Conservation (phyloP, 306 rosid genomes). For the Ammopiptanthus mongolicus region DNA sequence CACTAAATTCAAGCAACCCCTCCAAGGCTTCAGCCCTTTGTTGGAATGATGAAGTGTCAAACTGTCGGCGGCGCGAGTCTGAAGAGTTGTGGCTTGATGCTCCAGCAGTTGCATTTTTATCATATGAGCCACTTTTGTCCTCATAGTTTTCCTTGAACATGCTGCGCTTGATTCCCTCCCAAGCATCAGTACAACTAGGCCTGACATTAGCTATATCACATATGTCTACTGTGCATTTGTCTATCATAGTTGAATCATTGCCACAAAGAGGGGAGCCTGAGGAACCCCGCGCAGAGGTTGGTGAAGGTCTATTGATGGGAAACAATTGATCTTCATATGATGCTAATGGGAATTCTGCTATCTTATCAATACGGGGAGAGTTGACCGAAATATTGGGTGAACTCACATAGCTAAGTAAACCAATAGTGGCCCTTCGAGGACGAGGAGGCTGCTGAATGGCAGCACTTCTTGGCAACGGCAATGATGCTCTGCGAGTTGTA, state of each 20-base stretch:
- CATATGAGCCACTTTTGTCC: slow-evolving; percentile 48
- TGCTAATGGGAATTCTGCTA: slow-evolving; percentile 84
- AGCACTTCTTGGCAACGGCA: slow-evolving; percentile 53
- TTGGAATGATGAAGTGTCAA: slow-evolving; percentile 66
- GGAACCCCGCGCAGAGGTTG: slow-evolving; percentile 44
- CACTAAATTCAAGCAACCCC: slow-evolving; percentile 91
- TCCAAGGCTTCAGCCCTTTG: slow-evolving; percentile 94
- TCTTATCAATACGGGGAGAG: slow-evolving; percentile 79
- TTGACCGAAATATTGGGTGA: slow-evolving; percentile 86
- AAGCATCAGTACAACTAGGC: slow-evolving; percentile 35
- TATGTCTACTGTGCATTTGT: slow-evolving; percentile 69
- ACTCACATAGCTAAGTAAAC: slow-evolving; percentile 38
- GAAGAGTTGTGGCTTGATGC: slow-evolving; percentile 84
- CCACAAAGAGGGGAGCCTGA: slow-evolving; percentile 40
- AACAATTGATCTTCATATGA: slow-evolving; percentile 55
- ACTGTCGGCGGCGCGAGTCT: slow-evolving; percentile 44
- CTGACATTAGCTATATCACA: slow-evolving; percentile 41
- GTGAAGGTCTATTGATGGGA: slow-evolving; percentile 40
- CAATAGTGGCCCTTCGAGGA: slow-evolving; percentile 35
- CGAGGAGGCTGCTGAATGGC: slow-evolving; percentile 37
- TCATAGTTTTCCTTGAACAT: slow-evolving; percentile 30
- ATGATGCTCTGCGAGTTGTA: slow-evolving; percentile 58
- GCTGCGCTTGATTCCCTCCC: slow-evolving; percentile 66
- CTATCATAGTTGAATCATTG: slow-evolving; percentile 64
- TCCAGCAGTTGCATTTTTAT: slow-evolving; percentile 82